Evolutionary conservation across 148 eudicot genomes (phyloP).

Genomic region (Chenopodium album): DNA sequence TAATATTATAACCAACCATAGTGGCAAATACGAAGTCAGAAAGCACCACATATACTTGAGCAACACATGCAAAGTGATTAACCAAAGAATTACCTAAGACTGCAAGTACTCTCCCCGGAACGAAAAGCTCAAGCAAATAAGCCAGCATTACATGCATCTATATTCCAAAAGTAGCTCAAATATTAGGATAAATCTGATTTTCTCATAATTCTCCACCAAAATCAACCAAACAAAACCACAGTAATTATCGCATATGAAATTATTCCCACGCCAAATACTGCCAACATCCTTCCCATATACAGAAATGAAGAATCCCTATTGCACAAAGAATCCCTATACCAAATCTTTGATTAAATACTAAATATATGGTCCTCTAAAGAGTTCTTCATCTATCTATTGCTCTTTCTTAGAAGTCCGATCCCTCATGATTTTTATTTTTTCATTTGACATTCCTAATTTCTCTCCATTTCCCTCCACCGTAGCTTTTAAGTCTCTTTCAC

Average conservation of each 20-base stretch:
- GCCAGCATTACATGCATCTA: slow-evolving; percentile 96
- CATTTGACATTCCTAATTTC: too few species aligned
- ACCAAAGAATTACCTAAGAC: slow-evolving; percentile 54
- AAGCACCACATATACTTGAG: background rate
- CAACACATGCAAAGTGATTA: slow-evolving; percentile 3
- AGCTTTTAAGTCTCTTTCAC: too few species aligned
- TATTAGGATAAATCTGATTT: background rate
- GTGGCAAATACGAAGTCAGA: background rate
- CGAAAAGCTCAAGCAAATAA: slow-evolving; percentile 86
- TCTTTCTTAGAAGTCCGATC: too few species aligned
- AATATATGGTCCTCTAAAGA: too few species aligned
- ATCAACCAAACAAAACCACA: slow-evolving; percentile 9
- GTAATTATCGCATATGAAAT: slow-evolving; percentile 74
- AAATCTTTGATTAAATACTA: too few species aligned
- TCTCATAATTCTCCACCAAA: background rate
- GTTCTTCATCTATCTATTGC: too few species aligned
- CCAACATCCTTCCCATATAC: slow-evolving; percentile 91
- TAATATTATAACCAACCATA: background rate
- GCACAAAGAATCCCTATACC: background rate
- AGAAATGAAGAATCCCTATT: slow-evolving; percentile 78
- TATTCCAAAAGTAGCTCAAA: background rate
- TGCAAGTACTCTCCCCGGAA: slow-evolving; percentile 83
- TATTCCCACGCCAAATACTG: slow-evolving; percentile 96
- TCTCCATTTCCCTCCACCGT: too few species aligned
- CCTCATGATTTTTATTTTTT: too few species aligned